A percentile compares a stretch with the other conserved stretches of the same genome.
These are phyloP conservation scores for Flammula alnicola DNA, from an alignment of 1,284 basidiomycete species.

Conservation along the genomic window DNA sequence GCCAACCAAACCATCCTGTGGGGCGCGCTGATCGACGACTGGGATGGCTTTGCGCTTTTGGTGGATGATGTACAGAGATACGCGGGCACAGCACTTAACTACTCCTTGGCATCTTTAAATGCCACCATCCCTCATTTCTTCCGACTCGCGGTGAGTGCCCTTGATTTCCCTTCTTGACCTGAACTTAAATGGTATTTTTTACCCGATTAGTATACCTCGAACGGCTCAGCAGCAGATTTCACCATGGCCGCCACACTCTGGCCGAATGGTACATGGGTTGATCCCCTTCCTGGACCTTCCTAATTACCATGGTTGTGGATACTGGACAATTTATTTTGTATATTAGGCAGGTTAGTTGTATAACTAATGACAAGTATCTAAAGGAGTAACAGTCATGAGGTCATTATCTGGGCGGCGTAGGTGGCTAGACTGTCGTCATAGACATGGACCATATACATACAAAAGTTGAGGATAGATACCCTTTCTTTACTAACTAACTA, in stretches of 20 bases:
- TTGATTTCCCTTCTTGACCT: neutral
- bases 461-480: neutral
- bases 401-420: neutral
- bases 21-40: conserved; percentile 59
- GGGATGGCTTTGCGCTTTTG: conserved; percentile 80
- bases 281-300: conserved; percentile 71
- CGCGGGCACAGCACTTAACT: conserved; percentile 66
- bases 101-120: conserved; percentile 66
- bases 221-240: conserved; percentile 72
- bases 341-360: conserved; percentile 1
- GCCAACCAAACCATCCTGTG: conserved; percentile 66
- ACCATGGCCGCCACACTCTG: conserved; percentile 80
- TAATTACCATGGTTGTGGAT: conserved; percentile 14
- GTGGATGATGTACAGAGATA: conserved; percentile 88
- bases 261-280: conserved; percentile 83
- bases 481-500: conserved; percentile 21
- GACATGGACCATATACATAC: neutral
- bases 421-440: conserved; percentile 3
- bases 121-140: conserved; percentile 79
- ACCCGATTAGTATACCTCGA: conserved; percentile 54
- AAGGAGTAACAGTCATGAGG: conserved; percentile 1
- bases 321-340: neutral
- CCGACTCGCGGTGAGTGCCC: conserved; percentile 73
- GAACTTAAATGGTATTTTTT: neutral
- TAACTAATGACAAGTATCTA: neutral